A percentile compares a stretch with the other conserved stretches of the same genome.
Conservation (phyloP, 129 eudicot genomes). For the Chrysanthemum lavandulifolium region DNA sequence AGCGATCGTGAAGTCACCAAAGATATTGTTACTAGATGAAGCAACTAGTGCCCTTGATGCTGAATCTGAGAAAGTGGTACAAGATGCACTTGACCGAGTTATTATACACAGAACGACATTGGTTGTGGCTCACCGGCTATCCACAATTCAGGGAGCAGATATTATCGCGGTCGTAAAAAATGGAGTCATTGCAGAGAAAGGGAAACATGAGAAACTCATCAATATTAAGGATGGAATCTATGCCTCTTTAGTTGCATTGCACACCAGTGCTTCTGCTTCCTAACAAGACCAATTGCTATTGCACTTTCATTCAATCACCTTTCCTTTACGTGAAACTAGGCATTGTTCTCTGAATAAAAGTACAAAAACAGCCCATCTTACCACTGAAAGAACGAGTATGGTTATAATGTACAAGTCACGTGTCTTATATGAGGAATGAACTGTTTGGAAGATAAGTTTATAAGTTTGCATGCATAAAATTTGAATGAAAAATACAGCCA, state of each 20-base stretch:
- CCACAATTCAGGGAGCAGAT: constrained; percentile 23
- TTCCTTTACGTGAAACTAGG: neutral
- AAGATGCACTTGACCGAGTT: constrained; percentile 24
- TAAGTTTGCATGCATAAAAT: no score
- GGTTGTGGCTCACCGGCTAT: constrained; percentile 30
- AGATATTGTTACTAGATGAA: constrained; percentile 23
- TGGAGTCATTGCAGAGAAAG: constrained; percentile 27
- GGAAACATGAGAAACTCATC: constrained; percentile 20
- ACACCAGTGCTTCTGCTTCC: neutral
- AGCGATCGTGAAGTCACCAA: constrained; percentile 17
- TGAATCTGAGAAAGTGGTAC: constrained; percentile 31
- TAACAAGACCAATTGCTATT: neutral
- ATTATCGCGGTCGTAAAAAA: constrained; percentile 12
- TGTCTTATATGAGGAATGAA: no score
- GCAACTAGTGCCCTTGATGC: constrained; percentile 28
- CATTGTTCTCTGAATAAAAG: neutral
- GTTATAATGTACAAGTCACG: no score
- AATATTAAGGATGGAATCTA: constrained; percentile 21
- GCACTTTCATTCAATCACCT: neutral
- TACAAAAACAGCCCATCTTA: neutral
- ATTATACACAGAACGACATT: constrained; percentile 19
- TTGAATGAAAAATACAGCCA: no score
- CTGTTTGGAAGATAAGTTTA: no score
- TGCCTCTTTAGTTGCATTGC: constrained; percentile 23
- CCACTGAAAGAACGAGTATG: neutral